Evolutionary conservation across 2,329 filamentous ascomycete genomes (phyloP).

Genomic region (Colletotrichum sp.): DNA sequence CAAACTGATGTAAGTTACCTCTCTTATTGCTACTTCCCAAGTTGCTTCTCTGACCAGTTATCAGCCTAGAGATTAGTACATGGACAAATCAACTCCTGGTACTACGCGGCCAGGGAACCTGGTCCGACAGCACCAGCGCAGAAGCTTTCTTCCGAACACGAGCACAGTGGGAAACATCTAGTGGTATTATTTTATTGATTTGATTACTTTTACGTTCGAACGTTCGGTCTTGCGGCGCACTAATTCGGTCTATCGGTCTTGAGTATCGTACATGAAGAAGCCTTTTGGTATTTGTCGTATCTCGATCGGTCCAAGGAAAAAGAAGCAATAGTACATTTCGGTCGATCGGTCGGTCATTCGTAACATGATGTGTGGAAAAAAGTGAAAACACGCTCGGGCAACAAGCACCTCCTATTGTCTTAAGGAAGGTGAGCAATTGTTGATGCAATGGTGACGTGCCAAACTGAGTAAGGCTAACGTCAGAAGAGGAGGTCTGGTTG

Average conservation of each 20-base stretch:
- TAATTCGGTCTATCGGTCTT: background rate
- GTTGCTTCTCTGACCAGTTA: background rate
- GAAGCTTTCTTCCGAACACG: background rate
- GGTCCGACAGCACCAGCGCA: background rate
- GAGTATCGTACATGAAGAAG: conserved; percentile 6
- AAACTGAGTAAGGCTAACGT: background rate
- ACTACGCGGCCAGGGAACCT: background rate
- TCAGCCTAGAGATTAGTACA: background rate
- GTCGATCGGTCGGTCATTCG: background rate
- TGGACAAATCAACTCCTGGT: background rate
- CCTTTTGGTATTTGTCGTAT: background rate
- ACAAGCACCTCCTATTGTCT: background rate
- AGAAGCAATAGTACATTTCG: background rate
- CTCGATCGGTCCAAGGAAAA: conserved; percentile 3
- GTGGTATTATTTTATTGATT: background rate
- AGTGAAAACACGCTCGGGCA: background rate
- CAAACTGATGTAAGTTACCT: background rate
- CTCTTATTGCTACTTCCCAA: background rate
- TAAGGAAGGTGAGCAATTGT: background rate
- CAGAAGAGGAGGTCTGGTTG: background rate
- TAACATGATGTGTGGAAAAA: background rate
- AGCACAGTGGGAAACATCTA: background rate
- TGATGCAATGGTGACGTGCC: background rate
- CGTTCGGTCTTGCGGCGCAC: background rate
- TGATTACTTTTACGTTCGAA: background rate